Percentiles rank a stretch among this genome's conserved stretches.
These are phyloP conservation scores for Coleophoma cylindrospora DNA, from an alignment of 2,329 filamentous ascomycete species.

Conservation along the genomic window DNA sequence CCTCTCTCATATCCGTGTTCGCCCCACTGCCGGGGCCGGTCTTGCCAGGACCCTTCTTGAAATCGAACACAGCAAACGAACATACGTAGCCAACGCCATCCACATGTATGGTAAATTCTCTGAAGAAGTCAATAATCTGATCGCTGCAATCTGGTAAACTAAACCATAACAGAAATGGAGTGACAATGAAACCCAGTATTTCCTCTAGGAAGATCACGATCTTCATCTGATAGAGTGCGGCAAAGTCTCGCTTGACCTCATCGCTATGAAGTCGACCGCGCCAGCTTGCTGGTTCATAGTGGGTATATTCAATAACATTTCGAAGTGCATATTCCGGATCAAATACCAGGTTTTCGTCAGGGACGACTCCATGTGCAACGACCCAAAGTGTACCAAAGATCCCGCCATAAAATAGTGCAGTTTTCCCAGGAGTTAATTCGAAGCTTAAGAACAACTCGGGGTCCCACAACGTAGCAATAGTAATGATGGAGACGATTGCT, in stretches of 20 bases:
- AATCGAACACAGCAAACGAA: constrained; percentile 96
- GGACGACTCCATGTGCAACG: constrained; percentile 74
- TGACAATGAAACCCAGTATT: constrained; percentile 85
- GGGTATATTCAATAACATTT: constrained; percentile 88
- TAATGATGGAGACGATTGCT: constrained; percentile 79
- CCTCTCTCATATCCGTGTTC: constrained; percentile 63
- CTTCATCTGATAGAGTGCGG: constrained; percentile 86
- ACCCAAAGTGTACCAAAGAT: constrained; percentile 81
- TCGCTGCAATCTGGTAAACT: constrained; percentile 86
- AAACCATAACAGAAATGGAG: constrained; percentile 82
- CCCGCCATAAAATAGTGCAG: constrained; percentile 85
- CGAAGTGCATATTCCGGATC: constrained; percentile 86
- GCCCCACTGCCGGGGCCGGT: constrained; percentile 32
- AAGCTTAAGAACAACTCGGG: constrained; percentile 88
- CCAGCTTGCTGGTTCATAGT: constrained; percentile 89
- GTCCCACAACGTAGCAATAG: constrained; percentile 79
- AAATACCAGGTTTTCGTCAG: constrained; percentile 84
- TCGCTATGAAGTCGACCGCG: constrained; percentile 85
- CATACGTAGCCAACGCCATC: constrained; percentile 95
- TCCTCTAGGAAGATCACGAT: constrained; percentile 90
- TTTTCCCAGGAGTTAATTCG: constrained; percentile 83
- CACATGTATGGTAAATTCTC: constrained; percentile 95
- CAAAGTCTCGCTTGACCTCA: constrained; percentile 88
- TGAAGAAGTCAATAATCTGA: constrained; percentile 94
- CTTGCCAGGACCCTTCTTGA: constrained; percentile 72